Evolutionary conservation across 2,329 filamentous ascomycete genomes (phyloP).

Genomic region (Trichoderma atrobrunneum): DNA sequence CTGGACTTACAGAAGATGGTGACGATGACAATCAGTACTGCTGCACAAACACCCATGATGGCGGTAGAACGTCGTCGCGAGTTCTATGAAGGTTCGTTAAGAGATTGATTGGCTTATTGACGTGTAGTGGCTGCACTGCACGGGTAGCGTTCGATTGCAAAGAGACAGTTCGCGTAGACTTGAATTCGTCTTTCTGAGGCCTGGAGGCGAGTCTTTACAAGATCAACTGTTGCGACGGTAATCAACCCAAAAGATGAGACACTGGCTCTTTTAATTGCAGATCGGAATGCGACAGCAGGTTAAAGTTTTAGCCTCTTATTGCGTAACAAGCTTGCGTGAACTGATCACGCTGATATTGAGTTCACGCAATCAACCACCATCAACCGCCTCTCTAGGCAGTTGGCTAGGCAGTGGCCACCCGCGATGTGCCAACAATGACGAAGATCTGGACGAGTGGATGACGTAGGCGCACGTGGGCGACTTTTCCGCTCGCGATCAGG

Average conservation of each 20-base stretch:
- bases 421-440: conserved; percentile 7
- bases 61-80: conserved; percentile 18
- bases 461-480: conserved; percentile 16
- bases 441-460: background rate
- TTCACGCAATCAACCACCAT: conserved; percentile 7
- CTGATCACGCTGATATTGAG: background rate
- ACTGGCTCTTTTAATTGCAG: background rate
- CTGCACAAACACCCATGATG: conserved; percentile 50
- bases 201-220: background rate
- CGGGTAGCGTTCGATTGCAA: background rate
- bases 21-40: conserved; percentile 49
- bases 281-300: background rate
- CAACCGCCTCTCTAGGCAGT: background rate
- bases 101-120: background rate
- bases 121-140: background rate
- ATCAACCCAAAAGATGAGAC: background rate
- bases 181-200: background rate
- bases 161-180: background rate
- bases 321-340: conserved; percentile 15
- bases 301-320: conserved; percentile 1
- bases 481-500: background rate
- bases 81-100: background rate
- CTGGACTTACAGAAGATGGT: conserved; percentile 49
- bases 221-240: background rate
- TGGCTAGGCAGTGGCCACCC: background rate